These are phyloP conservation scores for Fusarium verrucosum DNA, from an alignment of 2,329 filamentous ascomycete species.

Conservation along the genomic window DNA sequence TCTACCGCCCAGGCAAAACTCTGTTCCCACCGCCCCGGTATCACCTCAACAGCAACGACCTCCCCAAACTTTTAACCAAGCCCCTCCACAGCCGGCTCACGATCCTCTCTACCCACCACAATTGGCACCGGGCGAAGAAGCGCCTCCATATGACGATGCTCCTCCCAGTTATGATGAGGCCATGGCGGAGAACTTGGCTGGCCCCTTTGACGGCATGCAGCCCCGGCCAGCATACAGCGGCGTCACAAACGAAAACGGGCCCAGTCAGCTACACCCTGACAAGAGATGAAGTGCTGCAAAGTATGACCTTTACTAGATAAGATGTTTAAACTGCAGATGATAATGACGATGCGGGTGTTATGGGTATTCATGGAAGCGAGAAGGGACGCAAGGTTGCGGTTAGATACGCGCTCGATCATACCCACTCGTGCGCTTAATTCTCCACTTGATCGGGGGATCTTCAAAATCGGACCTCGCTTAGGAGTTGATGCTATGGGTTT, in stretches of 20 bases:
- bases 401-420: constrained; percentile 13
- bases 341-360: constrained; percentile 22
- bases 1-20: constrained; percentile 50
- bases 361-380: neutral
- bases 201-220: constrained; percentile 70
- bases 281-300: constrained; percentile 47
- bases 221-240: constrained; percentile 74
- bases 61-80: constrained; percentile 40
- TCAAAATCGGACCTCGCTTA: neutral
- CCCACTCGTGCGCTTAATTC: neutral
- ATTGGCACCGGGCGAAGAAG: constrained; percentile 55
- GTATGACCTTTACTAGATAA: neutral
- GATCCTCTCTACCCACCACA: constrained; percentile 69
- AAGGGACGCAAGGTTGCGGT: neutral
- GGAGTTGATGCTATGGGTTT: neutral
- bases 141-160: constrained; percentile 72
- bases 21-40: constrained; percentile 34
- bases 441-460: constrained; percentile 1
- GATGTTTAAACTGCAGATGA: constrained; percentile 17
- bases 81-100: constrained; percentile 46
- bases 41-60: constrained; percentile 32
- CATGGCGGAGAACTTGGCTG: constrained; percentile 77
- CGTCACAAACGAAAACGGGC: constrained; percentile 68
- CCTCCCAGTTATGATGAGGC: constrained; percentile 96
- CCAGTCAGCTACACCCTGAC: constrained; percentile 58